Evolutionary conservation across 78 protist genomes (phyloP), one percentile per base, ranked within the genome.

Genomic region (Guillardia theta): DNA sequence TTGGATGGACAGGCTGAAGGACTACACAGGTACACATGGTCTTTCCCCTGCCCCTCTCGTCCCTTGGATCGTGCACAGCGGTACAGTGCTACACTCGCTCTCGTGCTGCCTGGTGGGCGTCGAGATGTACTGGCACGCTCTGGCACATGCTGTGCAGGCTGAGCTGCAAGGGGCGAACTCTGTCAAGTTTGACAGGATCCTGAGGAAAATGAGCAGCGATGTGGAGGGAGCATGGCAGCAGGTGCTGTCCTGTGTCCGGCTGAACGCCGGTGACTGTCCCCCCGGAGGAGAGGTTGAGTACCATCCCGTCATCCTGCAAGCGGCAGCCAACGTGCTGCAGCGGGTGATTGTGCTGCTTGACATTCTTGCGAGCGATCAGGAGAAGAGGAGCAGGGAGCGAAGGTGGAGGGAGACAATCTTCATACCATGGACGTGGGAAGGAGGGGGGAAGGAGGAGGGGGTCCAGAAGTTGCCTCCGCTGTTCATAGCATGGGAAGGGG

Each of bases 11-110:
- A 24, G 5, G 36, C 83, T 70, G 3, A 36, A 43, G 15, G 83
- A 70, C 41, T 70, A 12, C 41, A 70, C 83, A 33, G 83, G 83
- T 43, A 24, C 83, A 6, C 83, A 70, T 6, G 15, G 45, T 24
- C 83, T 70, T 33, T 12, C 83, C 83, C 83, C 83, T 36, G 83
- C 83, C 4, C 83, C 83, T 24, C 83, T 70, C 10, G 83, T 70
- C 36, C 83, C 83, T 1, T 70, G 83, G 83, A 15, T 33, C 83
- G 83, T 70, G 21, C 36, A 70, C 83, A 70, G 83, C 45, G 83
- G 83, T 4, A 70, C 83, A 18, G 45, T 70, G 33, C 1, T 70
- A 43, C 83, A 70, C 83, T 0, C 83, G 83, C n/a, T 70, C 83
- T 70, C 83, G 41, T 70, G 83, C 83, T 70, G 83, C 41, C 22